phyloP scores from a whole-genome alignment of 768 basidiomycete genomes.

The Leccinellum albellum region DNA sequence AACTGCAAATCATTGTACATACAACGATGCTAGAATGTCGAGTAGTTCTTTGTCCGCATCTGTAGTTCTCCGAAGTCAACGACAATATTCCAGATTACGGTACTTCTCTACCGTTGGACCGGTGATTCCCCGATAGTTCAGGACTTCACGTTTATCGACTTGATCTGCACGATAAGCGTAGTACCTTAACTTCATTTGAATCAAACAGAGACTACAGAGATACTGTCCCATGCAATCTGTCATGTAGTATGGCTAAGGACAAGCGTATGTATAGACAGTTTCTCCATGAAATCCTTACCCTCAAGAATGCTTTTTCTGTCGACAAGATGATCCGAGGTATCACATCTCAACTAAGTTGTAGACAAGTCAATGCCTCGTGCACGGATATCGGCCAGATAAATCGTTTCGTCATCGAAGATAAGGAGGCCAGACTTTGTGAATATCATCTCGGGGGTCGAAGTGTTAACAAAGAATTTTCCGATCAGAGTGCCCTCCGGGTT shows the following conservation, averaged over 20 bases:
- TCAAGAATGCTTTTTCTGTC: not conserved
- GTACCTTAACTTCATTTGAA: not conserved
- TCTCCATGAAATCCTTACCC: not conserved
- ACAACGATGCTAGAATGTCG: not conserved
- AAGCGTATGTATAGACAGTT: not conserved
- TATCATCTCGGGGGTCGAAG: slow-evolving; percentile 34
- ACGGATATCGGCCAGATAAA: slow-evolving; percentile 37
- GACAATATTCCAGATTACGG: not conserved
- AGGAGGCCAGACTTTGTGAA: slow-evolving; percentile 41
- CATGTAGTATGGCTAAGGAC: not conserved
- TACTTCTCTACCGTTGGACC: not conserved
- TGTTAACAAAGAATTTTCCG: slow-evolving; percentile 23
- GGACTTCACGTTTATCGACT: not conserved
- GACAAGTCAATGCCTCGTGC: slow-evolving; percentile 26
- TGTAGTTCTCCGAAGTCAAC: not conserved
- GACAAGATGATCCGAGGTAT: not conserved
- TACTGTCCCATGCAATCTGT: not conserved
- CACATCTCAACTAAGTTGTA: not conserved
- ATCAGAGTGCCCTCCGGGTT: slow-evolving; percentile 51
- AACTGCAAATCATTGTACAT: not conserved
- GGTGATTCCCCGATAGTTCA: not conserved
- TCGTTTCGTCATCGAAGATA: slow-evolving; percentile 37
- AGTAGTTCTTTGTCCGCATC: not conserved
- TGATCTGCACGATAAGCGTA: not conserved
- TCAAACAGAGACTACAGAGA: not conserved